These are phyloP conservation scores for Kockovaella imperatae DNA, from an alignment of 768 basidiomycete genomes.

Conservation along the genomic window DNA sequence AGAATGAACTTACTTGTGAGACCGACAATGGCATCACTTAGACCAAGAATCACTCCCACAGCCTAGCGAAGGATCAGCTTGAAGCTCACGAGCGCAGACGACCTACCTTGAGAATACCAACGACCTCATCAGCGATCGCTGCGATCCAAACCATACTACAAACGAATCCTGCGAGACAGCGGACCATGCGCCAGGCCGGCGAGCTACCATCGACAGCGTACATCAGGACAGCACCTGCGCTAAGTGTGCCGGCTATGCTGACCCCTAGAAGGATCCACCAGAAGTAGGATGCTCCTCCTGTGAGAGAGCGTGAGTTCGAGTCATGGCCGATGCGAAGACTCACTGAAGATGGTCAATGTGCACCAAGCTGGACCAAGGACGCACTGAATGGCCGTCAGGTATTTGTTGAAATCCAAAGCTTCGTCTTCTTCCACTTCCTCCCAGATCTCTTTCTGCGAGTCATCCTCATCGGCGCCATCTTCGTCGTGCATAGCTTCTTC, in stretches of 20 bases:
- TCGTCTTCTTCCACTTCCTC: constrained; percentile 28
- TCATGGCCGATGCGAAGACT: constrained; percentile 34
- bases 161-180: constrained; percentile 84
- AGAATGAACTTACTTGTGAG: constrained; percentile 54
- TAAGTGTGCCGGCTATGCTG: constrained; percentile 52
- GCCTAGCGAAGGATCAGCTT: constrained; percentile 51
- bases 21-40: constrained; percentile 95
- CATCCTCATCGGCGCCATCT: constrained; percentile 2
- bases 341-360: constrained; percentile 67
- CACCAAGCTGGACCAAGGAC: constrained; percentile 72
- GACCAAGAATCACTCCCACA: constrained; percentile 84
- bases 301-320: neutral
- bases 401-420: constrained; percentile 49
- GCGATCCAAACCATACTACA: constrained; percentile 96
- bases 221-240: constrained; percentile 54
- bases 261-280: constrained; percentile 48
- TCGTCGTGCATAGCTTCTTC: constrained; percentile 2
- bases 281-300: constrained; percentile 12
- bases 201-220: constrained; percentile 58
- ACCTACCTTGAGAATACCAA: constrained; percentile 74
- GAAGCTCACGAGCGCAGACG: neutral
- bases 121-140: constrained; percentile 94
- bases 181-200: constrained; percentile 55
- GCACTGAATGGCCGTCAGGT: constrained; percentile 78
- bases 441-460: constrained; percentile 17